Evolutionary conservation across 495 filamentous ascomycete species (phyloP).

Genomic region (Tirmania nivea): DNA sequence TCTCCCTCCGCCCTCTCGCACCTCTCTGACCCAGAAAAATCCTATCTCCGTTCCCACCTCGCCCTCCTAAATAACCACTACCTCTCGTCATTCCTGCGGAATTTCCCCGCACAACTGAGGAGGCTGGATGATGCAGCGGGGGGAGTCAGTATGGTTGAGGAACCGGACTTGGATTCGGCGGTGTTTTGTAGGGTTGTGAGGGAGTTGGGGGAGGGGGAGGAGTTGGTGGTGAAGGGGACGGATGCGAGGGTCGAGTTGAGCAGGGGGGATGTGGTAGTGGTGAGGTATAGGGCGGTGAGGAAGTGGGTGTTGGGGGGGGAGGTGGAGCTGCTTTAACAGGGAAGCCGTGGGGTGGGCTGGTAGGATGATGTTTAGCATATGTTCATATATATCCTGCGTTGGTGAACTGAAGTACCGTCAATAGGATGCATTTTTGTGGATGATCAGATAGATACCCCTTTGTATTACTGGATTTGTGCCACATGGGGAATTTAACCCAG

Average conservation of each 20-base stretch:
- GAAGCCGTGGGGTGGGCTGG: no score
- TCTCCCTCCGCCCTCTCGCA: conserved; percentile 25
- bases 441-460: no score
- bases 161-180: conserved; percentile 55
- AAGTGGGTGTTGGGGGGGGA: conserved; percentile 46
- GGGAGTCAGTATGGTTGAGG: conserved; percentile 77
- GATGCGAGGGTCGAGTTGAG: conserved; percentile 38
- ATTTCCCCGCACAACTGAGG: conserved; percentile 55
- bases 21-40: conserved; percentile 50
- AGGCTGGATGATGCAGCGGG: conserved; percentile 76
- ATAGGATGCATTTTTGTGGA: no score
- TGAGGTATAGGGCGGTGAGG: conserved; percentile 67
- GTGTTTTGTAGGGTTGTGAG: conserved; percentile 64
- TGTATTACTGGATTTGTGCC: no score
- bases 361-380: no score
- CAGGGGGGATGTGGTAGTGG: conserved; percentile 69
- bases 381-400: no score
- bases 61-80: conserved; percentile 64
- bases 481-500: no score
- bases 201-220: conserved; percentile 27
- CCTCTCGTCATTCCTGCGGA: conserved; percentile 50
- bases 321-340: conserved; percentile 53
- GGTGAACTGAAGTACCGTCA: no score
- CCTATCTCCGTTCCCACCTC: conserved; percentile 65
- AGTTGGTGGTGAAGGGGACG: conserved; percentile 29